Conservation (phyloP, 2,329 filamentous ascomycete genomes). For the Colletotrichum cuscutae region DNA sequence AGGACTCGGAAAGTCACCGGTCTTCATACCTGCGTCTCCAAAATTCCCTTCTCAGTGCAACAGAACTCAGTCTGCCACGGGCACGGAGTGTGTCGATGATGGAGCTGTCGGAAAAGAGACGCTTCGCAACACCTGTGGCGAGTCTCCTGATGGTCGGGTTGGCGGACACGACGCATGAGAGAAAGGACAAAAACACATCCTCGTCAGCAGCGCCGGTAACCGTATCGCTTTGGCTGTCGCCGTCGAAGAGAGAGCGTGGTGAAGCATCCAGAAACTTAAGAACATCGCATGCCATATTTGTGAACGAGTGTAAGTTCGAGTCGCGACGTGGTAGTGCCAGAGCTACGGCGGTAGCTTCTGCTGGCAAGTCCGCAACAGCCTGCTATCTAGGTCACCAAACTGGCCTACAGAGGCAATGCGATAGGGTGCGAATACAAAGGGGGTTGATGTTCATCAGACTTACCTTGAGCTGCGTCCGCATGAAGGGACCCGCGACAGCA, state of each 20-base stretch:
- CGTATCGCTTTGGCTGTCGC: conserved; percentile 26
- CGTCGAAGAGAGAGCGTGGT: conserved; percentile 56
- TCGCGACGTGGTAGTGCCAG: conserved; percentile 51
- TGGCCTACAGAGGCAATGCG: background rate
- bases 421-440: background rate
- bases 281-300: conserved; percentile 61
- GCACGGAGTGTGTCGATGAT: conserved; percentile 49
- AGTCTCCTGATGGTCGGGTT: conserved; percentile 60
- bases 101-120: conserved; percentile 54
- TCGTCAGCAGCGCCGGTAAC: conserved; percentile 36
- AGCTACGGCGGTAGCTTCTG: conserved; percentile 44
- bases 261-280: conserved; percentile 67
- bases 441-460: conserved; percentile 26
- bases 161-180: conserved; percentile 64
- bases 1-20: conserved; percentile 25
- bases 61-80: conserved; percentile 48
- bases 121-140: conserved; percentile 58
- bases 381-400: conserved; percentile 36
- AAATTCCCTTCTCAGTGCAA: conserved; percentile 55
- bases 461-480: conserved; percentile 68
- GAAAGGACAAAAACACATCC: conserved; percentile 61
- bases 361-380: conserved; percentile 51
- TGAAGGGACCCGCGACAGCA: conserved; percentile 63
- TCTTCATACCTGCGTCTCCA: conserved; percentile 62
- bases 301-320: conserved; percentile 50